Evolutionary conservation across 2,329 filamentous ascomycete genomes (phyloP).

Genomic region (Trichoderma sp.): DNA sequence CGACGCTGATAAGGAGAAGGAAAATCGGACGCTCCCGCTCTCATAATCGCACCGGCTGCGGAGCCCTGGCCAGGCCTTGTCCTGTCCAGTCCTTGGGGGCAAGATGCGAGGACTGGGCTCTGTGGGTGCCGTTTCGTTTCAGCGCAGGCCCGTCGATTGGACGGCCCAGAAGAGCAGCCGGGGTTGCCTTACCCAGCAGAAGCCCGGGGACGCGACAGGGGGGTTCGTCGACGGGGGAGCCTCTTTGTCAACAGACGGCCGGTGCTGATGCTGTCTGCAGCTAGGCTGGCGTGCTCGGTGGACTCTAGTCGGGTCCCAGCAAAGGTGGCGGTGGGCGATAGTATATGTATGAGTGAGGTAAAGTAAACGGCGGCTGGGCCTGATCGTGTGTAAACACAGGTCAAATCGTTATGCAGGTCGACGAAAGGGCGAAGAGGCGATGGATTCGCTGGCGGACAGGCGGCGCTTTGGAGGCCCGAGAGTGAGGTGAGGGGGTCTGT

Average conservation of each 20-base stretch:
- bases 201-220: conserved; percentile 14
- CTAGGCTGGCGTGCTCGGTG: conserved; percentile 17
- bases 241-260: conserved; percentile 14
- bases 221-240: not conserved
- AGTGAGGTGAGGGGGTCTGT: conserved; percentile 1
- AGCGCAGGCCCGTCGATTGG: conserved; percentile 26
- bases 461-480: not conserved
- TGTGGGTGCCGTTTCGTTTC: conserved; percentile 27
- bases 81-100: conserved; percentile 20
- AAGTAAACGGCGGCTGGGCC: no score
- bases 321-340: conserved; percentile 19
- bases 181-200: conserved; percentile 25
- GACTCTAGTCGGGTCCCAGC: conserved; percentile 5
- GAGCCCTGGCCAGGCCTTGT: conserved; percentile 17
- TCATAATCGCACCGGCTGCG: conserved; percentile 30
- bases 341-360: no score
- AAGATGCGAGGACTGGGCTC: conserved; percentile 24
- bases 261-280: not conserved
- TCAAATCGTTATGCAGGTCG: not conserved
- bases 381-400: no score
- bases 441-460: not conserved
- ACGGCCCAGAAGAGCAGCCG: conserved; percentile 15
- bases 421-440: not conserved
- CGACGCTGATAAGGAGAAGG: conserved; percentile 32
- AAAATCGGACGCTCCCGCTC: conserved; percentile 29